Conservation (phyloP, 305 asterid genomes). For the Withania somnifera region DNA sequence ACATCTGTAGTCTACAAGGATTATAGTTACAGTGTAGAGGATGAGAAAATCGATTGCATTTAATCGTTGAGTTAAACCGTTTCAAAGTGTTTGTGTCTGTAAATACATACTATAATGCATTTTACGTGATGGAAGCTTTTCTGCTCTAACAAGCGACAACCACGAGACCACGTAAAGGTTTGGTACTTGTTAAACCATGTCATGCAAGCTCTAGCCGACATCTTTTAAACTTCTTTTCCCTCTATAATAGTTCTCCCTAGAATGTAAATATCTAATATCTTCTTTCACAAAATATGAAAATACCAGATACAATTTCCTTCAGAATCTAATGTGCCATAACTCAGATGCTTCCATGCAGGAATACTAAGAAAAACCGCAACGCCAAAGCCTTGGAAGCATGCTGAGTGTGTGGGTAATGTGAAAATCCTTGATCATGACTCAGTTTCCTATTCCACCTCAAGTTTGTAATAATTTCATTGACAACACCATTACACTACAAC, state of each 20-base stretch:
- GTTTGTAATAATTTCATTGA: not conserved
- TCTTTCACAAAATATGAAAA: not conserved
- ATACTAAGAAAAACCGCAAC: not conserved
- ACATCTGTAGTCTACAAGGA: not conserved
- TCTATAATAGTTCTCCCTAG: not conserved
- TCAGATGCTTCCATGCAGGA: not conserved
- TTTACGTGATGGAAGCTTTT: not conserved
- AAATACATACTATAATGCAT: not conserved
- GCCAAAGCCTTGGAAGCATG: not conserved
- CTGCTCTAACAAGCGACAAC: not conserved
- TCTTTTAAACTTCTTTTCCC: not conserved
- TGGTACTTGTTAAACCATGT: not conserved
- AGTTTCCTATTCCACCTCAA: not conserved
- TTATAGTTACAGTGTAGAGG: not conserved
- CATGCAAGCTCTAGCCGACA: not conserved
- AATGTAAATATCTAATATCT: not conserved
- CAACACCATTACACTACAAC: not conserved
- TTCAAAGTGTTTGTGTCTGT: not conserved
- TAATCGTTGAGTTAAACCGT: not conserved
- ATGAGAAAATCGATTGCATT: not conserved
- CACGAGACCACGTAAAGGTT: not conserved
- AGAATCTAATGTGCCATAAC: not conserved
- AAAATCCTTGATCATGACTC: not conserved
- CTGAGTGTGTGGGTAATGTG: not conserved
- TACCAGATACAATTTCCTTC: not conserved